phyloP scores from a whole-genome alignment of 108 stramenopile species.

The Skeletonema costatum region DNA sequence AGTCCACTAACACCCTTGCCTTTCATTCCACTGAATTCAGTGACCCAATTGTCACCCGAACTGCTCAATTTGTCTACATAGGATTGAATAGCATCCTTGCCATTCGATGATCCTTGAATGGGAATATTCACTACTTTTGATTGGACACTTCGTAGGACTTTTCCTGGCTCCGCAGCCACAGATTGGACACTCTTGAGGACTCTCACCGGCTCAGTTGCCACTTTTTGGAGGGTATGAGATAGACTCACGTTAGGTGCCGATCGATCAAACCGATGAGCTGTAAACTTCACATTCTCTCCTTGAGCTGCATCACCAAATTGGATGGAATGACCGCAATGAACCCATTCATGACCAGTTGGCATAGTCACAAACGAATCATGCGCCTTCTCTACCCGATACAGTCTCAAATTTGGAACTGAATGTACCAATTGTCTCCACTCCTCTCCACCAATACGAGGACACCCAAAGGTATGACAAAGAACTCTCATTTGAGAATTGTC shows the following conservation, averaged over 20 bases:
- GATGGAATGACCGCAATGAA: conserved; percentile 47
- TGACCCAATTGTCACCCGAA: conserved; percentile 53
- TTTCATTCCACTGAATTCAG: conserved; percentile 56
- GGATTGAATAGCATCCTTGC: conserved; percentile 49
- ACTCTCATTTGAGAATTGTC: conserved; percentile 63
- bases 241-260: conserved; percentile 13
- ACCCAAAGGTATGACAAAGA: conserved; percentile 57
- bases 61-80: conserved; percentile 55
- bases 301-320: conserved; percentile 31
- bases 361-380: conserved; percentile 54
- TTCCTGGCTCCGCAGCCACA: neutral
- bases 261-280: conserved; percentile 63
- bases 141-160: conserved; percentile 36
- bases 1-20: conserved; percentile 63
- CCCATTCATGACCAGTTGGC: conserved; percentile 40
- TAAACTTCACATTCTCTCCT: conserved; percentile 13
- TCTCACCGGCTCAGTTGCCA: neutral
- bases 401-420: conserved; percentile 71
- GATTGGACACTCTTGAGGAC: neutral
- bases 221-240: conserved; percentile 7
- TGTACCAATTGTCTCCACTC: conserved; percentile 65
- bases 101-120: conserved; percentile 49
- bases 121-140: conserved; percentile 55
- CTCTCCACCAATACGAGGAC: conserved; percentile 67
- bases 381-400: conserved; percentile 65